These are phyloP conservation scores for Lathyrus tuberosus DNA, from an alignment of 306 rosid genomes.

Conservation along the genomic window DNA sequence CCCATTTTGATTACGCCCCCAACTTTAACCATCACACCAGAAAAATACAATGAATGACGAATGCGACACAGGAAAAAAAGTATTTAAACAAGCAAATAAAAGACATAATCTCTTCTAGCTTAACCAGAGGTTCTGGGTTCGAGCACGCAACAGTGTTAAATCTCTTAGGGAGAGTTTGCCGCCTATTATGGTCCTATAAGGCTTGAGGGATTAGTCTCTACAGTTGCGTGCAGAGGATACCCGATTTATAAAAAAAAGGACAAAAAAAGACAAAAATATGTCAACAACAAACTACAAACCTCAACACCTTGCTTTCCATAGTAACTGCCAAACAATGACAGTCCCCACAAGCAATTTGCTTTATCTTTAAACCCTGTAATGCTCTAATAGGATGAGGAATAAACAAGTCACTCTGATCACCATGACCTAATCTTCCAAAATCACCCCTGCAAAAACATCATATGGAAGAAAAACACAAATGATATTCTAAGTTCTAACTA, in stretches of 20 bases:
- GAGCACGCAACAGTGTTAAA: too few relatives aligned
- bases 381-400: conserved; percentile 86
- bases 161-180: too few relatives aligned
- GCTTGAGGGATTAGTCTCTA: too few relatives aligned
- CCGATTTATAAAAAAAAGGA: too few relatives aligned
- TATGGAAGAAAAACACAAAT: conserved; percentile 10
- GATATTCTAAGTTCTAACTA: conserved; percentile 29
- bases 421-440: conserved; percentile 98
- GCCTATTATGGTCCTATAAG: too few relatives aligned
- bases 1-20: conserved; percentile 98
- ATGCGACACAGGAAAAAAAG: not conserved
- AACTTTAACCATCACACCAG: conserved; percentile 56
- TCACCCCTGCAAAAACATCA: conserved; percentile 83
- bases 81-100: conserved; percentile 6
- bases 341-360: conserved; percentile 94
- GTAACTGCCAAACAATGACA: conserved; percentile 96
- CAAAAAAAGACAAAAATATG: not conserved
- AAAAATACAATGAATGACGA: not conserved
- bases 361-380: conserved; percentile 67
- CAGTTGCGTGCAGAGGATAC: too few relatives aligned
- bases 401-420: conserved; percentile 77
- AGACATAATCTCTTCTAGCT: too few relatives aligned
- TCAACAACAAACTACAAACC: conserved; percentile 54
- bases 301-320: conserved; percentile 72
- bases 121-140: too few relatives aligned